Conservation (phyloP, 345 rosid species). For the Cochlearia excelsa region DNA sequence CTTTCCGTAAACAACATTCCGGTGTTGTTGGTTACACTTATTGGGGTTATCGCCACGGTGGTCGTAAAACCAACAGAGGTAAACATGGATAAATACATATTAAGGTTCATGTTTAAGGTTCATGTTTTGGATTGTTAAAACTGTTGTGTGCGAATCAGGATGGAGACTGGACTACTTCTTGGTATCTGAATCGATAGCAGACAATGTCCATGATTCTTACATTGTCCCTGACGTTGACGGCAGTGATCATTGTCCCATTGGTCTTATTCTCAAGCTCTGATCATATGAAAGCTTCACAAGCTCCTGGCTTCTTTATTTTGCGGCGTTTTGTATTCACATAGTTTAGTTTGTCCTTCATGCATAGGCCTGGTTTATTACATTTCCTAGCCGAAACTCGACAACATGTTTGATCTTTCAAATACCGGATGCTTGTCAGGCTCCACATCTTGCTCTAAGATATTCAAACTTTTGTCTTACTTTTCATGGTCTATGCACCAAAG, state of each 20-base stretch:
- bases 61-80: conserved; percentile 81
- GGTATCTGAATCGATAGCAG: conserved; percentile 73
- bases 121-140: conserved; percentile 3
- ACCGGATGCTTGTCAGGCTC: too few species aligned
- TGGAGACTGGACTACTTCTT: conserved; percentile 99
- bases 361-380: too few species aligned
- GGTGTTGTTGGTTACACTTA: conserved; percentile 86
- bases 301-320: too few species aligned
- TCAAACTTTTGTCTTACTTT: too few species aligned
- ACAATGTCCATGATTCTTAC: conserved; percentile 76
- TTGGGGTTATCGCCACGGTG: conserved; percentile 90
- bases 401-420: too few species aligned
- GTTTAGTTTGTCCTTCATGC: too few species aligned
- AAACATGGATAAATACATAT: not conserved
- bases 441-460: too few species aligned
- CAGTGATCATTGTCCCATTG: conserved; percentile 91
- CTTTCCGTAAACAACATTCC: conserved; percentile 84
- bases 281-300: not conserved
- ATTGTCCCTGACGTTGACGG: conserved; percentile 80
- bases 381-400: too few species aligned
- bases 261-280: conserved; percentile 69
- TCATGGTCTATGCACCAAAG: too few species aligned
- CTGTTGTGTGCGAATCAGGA: conserved; percentile 50
- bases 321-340: too few species aligned
- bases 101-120: not conserved